These are phyloP conservation scores for Talaromyces sp. DNA, from an alignment of 2,329 filamentous ascomycete species.

Conservation along the genomic window DNA sequence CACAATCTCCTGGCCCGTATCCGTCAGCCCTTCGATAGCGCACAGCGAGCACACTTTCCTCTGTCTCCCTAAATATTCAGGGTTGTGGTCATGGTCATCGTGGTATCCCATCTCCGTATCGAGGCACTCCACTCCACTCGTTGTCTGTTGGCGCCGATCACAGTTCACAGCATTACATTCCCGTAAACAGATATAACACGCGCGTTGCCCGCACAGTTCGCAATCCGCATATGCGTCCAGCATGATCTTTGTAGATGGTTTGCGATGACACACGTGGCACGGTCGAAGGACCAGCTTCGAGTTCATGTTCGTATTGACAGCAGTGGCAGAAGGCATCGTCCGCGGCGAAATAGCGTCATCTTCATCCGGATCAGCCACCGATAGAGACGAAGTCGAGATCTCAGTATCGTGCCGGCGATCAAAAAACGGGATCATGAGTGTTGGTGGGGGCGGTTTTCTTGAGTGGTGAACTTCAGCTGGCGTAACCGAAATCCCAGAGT, in stretches of 20 bases:
- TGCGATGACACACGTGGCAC: slow-evolving; percentile 43
- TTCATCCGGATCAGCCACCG: slow-evolving; percentile 24
- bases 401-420: slow-evolving; percentile 19
- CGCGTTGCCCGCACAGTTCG: slow-evolving; percentile 36
- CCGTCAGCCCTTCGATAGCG: slow-evolving; percentile 39
- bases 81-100: not conserved
- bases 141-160: not conserved
- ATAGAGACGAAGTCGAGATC: slow-evolving; percentile 23
- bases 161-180: slow-evolving; percentile 37
- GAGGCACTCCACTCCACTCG: not conserved
- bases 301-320: not conserved
- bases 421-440: slow-evolving; percentile 23
- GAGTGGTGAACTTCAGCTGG: not conserved
- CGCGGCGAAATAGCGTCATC: slow-evolving; percentile 23
- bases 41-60: slow-evolving; percentile 41
- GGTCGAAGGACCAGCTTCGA: slow-evolving; percentile 33
- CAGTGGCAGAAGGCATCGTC: slow-evolving; percentile 21
- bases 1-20: slow-evolving; percentile 36
- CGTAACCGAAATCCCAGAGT: slow-evolving; percentile 10
- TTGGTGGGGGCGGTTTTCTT: slow-evolving; percentile 17
- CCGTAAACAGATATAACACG: slow-evolving; percentile 43
- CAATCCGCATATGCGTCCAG: slow-evolving; percentile 43
- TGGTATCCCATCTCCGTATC: not conserved
- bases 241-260: slow-evolving; percentile 38
- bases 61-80: not conserved